Conservation (phyloP, 176 grass and related monocot species). For the Musa beccarii region DNA sequence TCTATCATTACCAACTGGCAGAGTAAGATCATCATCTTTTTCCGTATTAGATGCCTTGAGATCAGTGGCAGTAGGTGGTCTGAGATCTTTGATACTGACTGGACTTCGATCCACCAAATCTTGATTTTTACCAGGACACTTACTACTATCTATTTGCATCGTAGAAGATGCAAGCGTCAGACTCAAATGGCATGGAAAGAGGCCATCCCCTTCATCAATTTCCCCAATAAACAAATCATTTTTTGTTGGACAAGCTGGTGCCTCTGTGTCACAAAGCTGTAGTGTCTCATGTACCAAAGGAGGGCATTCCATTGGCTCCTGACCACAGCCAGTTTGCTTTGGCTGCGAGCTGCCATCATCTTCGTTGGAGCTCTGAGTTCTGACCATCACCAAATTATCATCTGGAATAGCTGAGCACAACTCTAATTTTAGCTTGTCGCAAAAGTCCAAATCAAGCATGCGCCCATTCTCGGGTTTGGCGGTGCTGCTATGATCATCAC, state of each 20-base stretch:
- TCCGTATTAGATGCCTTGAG: neutral
- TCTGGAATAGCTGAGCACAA: slow-evolving; percentile 47
- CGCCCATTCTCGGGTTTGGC: slow-evolving; percentile 52
- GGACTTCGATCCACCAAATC: slow-evolving; percentile 15
- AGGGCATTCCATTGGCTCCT: slow-evolving; percentile 31
- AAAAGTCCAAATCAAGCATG: slow-evolving; percentile 49
- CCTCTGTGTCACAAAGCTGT: slow-evolving; percentile 47
- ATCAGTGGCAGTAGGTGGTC: slow-evolving; percentile 13
- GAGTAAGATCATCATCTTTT: slow-evolving; percentile 16
- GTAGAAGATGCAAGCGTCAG: slow-evolving; percentile 65
- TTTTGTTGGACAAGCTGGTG: slow-evolving; percentile 48
- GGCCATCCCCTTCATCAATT: slow-evolving; percentile 26
- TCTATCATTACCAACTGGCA: slow-evolving; percentile 13
- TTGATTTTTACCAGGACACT: neutral
- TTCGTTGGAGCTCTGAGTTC: slow-evolving; percentile 55
- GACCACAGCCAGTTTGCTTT: slow-evolving; percentile 33
- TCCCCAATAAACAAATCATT: slow-evolving; percentile 27
- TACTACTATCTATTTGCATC: slow-evolving; percentile 28
- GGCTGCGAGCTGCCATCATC: slow-evolving; percentile 37
- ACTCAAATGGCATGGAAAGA: slow-evolving; percentile 59
- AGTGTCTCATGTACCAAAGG: slow-evolving; percentile 29
- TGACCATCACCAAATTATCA: slow-evolving; percentile 31
- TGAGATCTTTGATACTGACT: slow-evolving; percentile 5
- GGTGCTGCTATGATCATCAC: slow-evolving; percentile 64
- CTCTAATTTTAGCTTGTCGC: slow-evolving; percentile 76